These are phyloP conservation scores for Mycena vulgaris DNA, from an alignment of 768 basidiomycete genomes.

Conservation along the genomic window DNA sequence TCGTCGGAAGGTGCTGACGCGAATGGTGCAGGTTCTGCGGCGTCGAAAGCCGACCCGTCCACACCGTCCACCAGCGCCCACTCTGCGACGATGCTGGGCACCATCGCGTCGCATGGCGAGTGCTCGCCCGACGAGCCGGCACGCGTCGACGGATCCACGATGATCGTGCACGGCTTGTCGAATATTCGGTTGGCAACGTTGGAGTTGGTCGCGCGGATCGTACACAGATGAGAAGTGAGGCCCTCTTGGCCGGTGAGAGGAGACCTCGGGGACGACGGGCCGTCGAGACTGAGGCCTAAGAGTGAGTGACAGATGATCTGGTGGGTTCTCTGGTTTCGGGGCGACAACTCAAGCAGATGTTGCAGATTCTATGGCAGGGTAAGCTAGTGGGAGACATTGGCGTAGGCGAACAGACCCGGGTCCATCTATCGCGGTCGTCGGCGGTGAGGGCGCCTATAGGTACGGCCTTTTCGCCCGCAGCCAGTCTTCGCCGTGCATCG, in stretches of 20 bases:
- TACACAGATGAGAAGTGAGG: constrained; percentile 83
- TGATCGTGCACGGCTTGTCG: constrained; percentile 88
- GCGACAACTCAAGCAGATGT: constrained; percentile 77
- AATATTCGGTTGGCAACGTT: constrained; percentile 88
- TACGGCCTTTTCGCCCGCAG: constrained; percentile 68
- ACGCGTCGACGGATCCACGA: constrained; percentile 88
- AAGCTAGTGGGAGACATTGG: constrained; percentile 11
- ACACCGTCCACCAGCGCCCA: constrained; percentile 83
- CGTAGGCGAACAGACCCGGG: constrained; percentile 62
- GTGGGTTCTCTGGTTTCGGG: constrained; percentile 72
- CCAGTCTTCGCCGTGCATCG: constrained; percentile 71
- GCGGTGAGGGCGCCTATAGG: constrained; percentile 82
- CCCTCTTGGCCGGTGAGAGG: constrained; percentile 49
- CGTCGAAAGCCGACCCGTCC: constrained; percentile 53
- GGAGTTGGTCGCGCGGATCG: constrained; percentile 73
- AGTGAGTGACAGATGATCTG: constrained; percentile 80
- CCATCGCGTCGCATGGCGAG: constrained; percentile 90
- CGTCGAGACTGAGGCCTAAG: constrained; percentile 87
- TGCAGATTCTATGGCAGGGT: constrained; percentile 72
- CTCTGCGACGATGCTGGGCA: constrained; percentile 90
- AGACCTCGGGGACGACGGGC: constrained; percentile 71
- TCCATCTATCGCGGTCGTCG: constrained; percentile 88
- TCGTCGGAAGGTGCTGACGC: constrained; percentile 25
- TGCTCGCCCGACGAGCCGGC: constrained; percentile 94
- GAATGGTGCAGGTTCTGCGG: constrained; percentile 51